Conservation (phyloP, 345 rosid genomes). For the Syzygium oleosum region DNA sequence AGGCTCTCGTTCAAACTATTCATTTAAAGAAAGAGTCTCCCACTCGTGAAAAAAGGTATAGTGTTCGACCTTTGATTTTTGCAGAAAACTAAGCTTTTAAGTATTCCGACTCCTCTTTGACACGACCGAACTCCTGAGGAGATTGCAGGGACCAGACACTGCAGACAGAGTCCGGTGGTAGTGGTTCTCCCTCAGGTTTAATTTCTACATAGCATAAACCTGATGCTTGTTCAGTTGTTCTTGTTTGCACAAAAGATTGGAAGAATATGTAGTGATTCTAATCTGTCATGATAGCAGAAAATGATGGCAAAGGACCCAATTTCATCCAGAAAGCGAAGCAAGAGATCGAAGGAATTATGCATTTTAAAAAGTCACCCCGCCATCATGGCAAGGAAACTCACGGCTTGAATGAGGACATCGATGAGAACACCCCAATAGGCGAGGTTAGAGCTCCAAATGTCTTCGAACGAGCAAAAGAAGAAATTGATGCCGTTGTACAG, state of each 20-base stretch:
- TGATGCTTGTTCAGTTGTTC: background rate
- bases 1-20: conserved; percentile 42
- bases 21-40: conserved; percentile 22
- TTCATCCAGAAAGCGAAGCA: conserved; percentile 34
- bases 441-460: conserved; percentile 53
- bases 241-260: background rate
- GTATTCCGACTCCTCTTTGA: background rate
- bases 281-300: background rate
- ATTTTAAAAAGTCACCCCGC: background rate
- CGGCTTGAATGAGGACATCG: conserved; percentile 33
- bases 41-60: conserved; percentile 17
- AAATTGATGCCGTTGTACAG: conserved; percentile 39
- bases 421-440: conserved; percentile 26
- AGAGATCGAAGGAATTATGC: conserved; percentile 26
- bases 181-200: background rate
- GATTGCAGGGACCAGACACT: background rate
- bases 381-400: conserved; percentile 38
- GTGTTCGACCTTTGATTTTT: background rate
- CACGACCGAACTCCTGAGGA: background rate
- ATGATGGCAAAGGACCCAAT: conserved; percentile 15
- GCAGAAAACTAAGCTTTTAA: background rate
- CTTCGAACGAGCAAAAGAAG: conserved; percentile 48
- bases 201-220: background rate
- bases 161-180: background rate
- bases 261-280: background rate